phyloP scores from a whole-genome alignment of 2,329 filamentous ascomycete species.

The Monosporascus sp. region DNA sequence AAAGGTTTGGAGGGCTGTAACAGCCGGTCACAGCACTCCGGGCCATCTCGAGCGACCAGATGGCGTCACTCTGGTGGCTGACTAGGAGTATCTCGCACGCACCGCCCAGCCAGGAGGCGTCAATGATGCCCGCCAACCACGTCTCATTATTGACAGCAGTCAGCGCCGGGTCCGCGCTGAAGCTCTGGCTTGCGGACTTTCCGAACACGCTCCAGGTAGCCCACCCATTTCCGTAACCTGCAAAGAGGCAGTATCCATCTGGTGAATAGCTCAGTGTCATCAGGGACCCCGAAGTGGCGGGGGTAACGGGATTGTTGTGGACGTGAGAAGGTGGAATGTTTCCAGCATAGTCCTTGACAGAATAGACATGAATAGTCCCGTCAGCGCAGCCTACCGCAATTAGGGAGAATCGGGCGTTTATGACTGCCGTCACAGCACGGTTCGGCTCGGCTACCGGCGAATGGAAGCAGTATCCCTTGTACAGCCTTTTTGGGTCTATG shows the following conservation, averaged over 20 bases:
- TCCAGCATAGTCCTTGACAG: slow-evolving; percentile 85
- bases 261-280: slow-evolving; percentile 81
- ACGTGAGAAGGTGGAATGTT: slow-evolving; percentile 86
- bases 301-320: slow-evolving; percentile 64
- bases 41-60: slow-evolving; percentile 89
- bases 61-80: slow-evolving; percentile 63
- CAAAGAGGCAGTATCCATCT: slow-evolving; percentile 94
- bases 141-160: slow-evolving; percentile 66
- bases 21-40: slow-evolving; percentile 90
- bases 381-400: slow-evolving; percentile 80
- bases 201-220: slow-evolving; percentile 97
- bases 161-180: slow-evolving; percentile 61
- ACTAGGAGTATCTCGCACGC: slow-evolving; percentile 81
- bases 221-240: slow-evolving; percentile 89
- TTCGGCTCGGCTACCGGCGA: slow-evolving; percentile 55
- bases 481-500: slow-evolving; percentile 60
- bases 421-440: slow-evolving; percentile 67
- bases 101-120: slow-evolving; percentile 81
- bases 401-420: slow-evolving; percentile 92
- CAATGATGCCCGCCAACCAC: slow-evolving; percentile 75
- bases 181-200: slow-evolving; percentile 80
- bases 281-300: slow-evolving; percentile 61
- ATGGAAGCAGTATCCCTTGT: slow-evolving; percentile 90
- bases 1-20: slow-evolving; percentile 86
- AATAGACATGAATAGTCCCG: slow-evolving; percentile 83